These are phyloP conservation scores for Fusarium setosum DNA, from an alignment of 2,329 filamentous ascomycete species.

Conservation along the genomic window DNA sequence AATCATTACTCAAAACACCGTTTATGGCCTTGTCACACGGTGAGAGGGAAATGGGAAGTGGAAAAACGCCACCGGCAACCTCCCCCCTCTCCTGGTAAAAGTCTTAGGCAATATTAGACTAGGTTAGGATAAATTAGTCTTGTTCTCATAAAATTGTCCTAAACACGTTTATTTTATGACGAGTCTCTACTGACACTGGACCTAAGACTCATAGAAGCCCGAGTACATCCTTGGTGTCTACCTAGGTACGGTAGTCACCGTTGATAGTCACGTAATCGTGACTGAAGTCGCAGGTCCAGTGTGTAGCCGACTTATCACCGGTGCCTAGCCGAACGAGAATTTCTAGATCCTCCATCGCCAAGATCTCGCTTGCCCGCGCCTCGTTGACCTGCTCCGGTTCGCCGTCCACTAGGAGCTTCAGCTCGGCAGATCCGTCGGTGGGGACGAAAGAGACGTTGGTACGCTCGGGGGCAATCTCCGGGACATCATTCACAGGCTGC, in stretches of 20 bases:
- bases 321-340: conserved; percentile 81
- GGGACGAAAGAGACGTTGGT: conserved; percentile 86
- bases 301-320: conserved; percentile 74
- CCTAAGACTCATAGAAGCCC: too few species aligned
- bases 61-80: too few species aligned
- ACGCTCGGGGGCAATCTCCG: conserved; percentile 73
- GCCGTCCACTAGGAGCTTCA: conserved; percentile 81
- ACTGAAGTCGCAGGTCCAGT: conserved; percentile 90
- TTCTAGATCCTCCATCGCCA: conserved; percentile 82
- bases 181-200: too few species aligned
- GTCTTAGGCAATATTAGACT: too few species aligned
- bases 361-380: conserved; percentile 78
- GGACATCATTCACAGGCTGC: conserved; percentile 67
- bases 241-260: conserved; percentile 73
- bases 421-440: conserved; percentile 78
- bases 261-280: conserved; percentile 82
- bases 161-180: too few species aligned
- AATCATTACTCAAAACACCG: too few species aligned
- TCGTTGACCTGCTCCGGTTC: conserved; percentile 86
- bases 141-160: too few species aligned
- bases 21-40: too few species aligned
- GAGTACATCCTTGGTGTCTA: too few species aligned
- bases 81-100: too few species aligned
- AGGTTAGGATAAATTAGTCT: too few species aligned
- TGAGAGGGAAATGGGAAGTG: too few species aligned